phyloP scores from a whole-genome alignment of 2,329 filamentous ascomycete genomes.

The Aspergillus pseudoterreus region DNA sequence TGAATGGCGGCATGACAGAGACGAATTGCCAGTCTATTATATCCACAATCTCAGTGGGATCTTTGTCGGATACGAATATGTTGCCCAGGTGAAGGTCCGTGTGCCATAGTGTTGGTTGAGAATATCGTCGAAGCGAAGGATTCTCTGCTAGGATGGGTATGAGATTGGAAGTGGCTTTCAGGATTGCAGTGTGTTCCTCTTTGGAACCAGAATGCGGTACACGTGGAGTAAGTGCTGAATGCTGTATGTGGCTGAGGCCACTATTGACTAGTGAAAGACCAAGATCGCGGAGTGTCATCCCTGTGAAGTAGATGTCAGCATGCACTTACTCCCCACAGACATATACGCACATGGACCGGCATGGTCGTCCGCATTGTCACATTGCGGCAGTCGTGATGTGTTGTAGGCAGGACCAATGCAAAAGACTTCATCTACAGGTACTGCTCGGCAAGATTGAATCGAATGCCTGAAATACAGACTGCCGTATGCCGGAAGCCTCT shows the following conservation, averaged over 20 bases:
- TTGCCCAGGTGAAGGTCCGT: conserved; percentile 30
- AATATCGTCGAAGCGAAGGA: neutral
- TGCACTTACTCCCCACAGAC: too few relatives aligned
- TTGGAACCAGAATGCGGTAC: neutral
- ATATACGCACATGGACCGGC: too few relatives aligned
- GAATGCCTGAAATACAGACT: conserved; percentile 15
- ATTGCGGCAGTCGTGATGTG: too few relatives aligned
- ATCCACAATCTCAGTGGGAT: neutral
- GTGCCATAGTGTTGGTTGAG: conserved; percentile 15
- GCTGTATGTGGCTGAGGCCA: too few relatives aligned
- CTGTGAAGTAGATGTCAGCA: too few relatives aligned
- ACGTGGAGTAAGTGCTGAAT: too few relatives aligned
- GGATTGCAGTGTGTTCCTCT: conserved; percentile 11
- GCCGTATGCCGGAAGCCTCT: conserved; percentile 21
- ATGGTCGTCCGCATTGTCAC: too few relatives aligned
- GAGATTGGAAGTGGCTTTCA: conserved; percentile 9
- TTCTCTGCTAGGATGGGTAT: conserved; percentile 11
- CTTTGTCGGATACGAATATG: conserved; percentile 24
- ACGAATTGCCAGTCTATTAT: neutral
- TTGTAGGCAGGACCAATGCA: neutral
- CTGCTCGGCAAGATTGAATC: neutral
- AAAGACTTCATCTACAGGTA: neutral
- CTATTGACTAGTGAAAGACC: too few relatives aligned
- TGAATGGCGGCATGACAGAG: too few relatives aligned
- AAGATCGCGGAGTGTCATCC: too few relatives aligned